These are phyloP conservation scores for Clavispora asparagi DNA, from an alignment of 805 yeast species.

Conservation along the genomic window DNA sequence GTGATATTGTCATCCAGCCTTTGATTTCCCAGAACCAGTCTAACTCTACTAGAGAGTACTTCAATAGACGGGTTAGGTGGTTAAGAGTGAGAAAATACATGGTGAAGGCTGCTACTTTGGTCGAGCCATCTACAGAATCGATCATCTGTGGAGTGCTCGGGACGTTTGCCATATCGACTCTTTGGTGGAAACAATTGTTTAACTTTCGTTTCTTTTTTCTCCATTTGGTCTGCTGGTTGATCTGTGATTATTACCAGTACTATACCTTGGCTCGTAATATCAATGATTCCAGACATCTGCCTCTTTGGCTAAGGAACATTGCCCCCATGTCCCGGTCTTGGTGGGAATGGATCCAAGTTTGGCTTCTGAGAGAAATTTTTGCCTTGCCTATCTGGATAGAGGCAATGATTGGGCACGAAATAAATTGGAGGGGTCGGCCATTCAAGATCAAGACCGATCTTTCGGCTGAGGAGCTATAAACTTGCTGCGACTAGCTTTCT, in stretches of 20 bases:
- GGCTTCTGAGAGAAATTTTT: slow-evolving; percentile 66
- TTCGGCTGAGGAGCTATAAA: slow-evolving; percentile 60
- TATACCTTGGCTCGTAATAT: slow-evolving; percentile 33
- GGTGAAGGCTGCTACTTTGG: slow-evolving; percentile 78
- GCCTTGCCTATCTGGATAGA: slow-evolving; percentile 82
- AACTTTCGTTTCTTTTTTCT: slow-evolving; percentile 34
- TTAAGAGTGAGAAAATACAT: slow-evolving; percentile 78
- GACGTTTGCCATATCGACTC: slow-evolving; percentile 47
- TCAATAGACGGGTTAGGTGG: slow-evolving; percentile 75
- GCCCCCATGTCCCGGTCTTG: slow-evolving; percentile 14
- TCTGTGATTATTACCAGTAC: slow-evolving; percentile 59
- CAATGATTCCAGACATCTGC: slow-evolving; percentile 1
- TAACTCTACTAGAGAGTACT: slow-evolving; percentile 48
- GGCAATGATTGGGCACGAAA: slow-evolving; percentile 73
- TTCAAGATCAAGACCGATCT: slow-evolving; percentile 68
- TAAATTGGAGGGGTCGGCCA: slow-evolving; percentile 77
- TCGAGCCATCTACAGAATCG: slow-evolving; percentile 85
- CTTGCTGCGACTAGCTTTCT: too few species aligned
- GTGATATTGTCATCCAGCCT: slow-evolving; percentile 79
- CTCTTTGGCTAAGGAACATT: slow-evolving; percentile 11
- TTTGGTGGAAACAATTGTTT: slow-evolving; percentile 30
- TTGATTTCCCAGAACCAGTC: slow-evolving; percentile 29
- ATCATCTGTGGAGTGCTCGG: slow-evolving; percentile 65
- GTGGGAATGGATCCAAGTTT: slow-evolving; percentile 32
- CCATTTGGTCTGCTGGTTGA: slow-evolving; percentile 61